Evolutionary conservation across 305 asterid species (phyloP).

Genomic region (Salvia sclarea): DNA sequence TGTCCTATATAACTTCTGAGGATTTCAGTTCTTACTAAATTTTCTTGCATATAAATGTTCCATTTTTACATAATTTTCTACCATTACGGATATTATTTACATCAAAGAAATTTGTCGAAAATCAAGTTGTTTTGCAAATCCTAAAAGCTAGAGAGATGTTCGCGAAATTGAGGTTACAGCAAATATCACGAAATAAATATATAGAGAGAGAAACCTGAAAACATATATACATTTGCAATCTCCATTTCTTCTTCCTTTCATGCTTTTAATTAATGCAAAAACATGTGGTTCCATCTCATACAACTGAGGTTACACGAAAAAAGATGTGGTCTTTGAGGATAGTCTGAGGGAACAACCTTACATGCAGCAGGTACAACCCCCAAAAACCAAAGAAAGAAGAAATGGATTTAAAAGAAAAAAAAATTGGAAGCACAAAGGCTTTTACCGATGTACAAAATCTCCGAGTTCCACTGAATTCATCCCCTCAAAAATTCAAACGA

Average conservation of each 20-base stretch:
- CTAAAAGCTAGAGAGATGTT: too few species aligned
- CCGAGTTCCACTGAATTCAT: slow-evolving; percentile 29
- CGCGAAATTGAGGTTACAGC: not conserved
- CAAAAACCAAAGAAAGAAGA: not conserved
- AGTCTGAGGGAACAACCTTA: not conserved
- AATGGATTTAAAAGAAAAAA: not conserved
- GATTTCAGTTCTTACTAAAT: too few species aligned
- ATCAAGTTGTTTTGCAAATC: too few species aligned
- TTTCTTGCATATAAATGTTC: too few species aligned
- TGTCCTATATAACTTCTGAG: too few species aligned
- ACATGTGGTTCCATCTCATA: slow-evolving; percentile 30
- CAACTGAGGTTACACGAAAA: slow-evolving; percentile 1
- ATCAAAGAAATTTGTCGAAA: too few species aligned
- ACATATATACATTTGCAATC: not conserved
- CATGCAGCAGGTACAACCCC: slow-evolving; percentile 24
- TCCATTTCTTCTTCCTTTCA: slow-evolving; percentile 21
- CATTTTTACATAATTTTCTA: too few species aligned
- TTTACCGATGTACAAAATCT: slow-evolving; percentile 54
- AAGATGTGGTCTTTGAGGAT: not conserved
- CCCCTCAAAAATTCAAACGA: slow-evolving; percentile 16
- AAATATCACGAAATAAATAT: not conserved
- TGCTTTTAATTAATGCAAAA: slow-evolving; percentile 27
- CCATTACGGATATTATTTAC: too few species aligned
- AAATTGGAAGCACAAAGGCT: slow-evolving; percentile 27
- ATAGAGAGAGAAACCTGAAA: not conserved